Evolutionary conservation across 352 stramenopile species (phyloP), one percentile per base, ranked within the genome.

Genomic region (Pythium phragmitis): DNA sequence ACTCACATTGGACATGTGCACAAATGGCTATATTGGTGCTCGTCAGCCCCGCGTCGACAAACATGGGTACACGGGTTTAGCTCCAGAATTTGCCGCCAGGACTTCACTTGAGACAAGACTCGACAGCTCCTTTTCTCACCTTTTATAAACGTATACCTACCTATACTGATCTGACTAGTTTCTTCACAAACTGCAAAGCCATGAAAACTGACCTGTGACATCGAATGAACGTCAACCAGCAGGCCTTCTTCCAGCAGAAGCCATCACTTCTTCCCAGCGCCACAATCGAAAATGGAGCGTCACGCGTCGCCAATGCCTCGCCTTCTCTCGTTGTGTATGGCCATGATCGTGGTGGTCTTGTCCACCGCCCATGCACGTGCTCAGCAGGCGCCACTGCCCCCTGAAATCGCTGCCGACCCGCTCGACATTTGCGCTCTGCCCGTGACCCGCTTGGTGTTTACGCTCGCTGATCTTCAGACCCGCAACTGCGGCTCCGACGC

Each of bases 351-450:
- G 41, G 8, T 5, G 16, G 19, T 16, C 12, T 13, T 26, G 17
- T 43, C 30, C 14, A 11, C 43, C 42, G 8, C 26, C 11, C 3
- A 21, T 19, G 55, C 43, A 28, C 55, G 53, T 46, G 13, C 17
- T 9, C 39, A 19, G 28, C 6, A 52, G 28, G 30, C 26, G 5
- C 26, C 14, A 16, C 46, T 23, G 4, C 16, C 37, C 6, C 28
- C 41, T 16, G 11, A 26, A 13, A 5, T 30, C 26, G 36, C 46
- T 3, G 88, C 87, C 54, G 59, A 74, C 19, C 42, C 55, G 28
- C 28, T 53, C 21, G 55, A 61, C 49, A 68, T 68, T 39, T 68
- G 71, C 66, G 72, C 76, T 84, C 56, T 88, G 59, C 68, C 65
- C 58, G 57, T 74, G 21, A 39, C 72, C 59, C 76, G 63, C 26